Evolutionary conservation across 2,329 filamentous ascomycete species (phyloP), one percentile per base, ranked within the genome.

Genomic region (Pseudohalonectria lignicola): DNA sequence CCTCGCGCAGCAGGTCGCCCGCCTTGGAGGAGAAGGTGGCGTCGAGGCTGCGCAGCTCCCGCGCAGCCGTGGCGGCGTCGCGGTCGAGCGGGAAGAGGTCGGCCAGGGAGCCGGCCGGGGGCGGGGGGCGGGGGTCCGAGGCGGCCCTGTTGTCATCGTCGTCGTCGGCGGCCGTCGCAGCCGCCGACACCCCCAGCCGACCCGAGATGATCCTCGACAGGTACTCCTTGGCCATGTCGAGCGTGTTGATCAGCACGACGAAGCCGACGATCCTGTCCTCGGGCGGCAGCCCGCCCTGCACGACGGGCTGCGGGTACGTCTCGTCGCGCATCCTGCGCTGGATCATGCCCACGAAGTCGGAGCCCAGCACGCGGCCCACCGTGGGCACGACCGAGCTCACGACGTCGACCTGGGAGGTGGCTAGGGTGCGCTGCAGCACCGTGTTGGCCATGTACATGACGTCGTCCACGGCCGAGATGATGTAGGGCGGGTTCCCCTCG

Each of bases 371-470:
- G 25, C 86, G 76, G 15, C 82, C 76, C 5, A 96, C 68, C 0
- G 79, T 82, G 2, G 87, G 82, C 19, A 95, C 63, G 6, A 94
- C 83, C 40, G 76, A 84, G 31, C 76, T 76, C 17, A 94, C 74
- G 4, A 94, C 79, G 15, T 80, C 71, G 47, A 79, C 71, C 54
- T 95, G 88, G 2, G 84, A 86, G 1, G 93, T 96, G 1, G 85
- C 82, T 17, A 96, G 67, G 0, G 86, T 84, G 46, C 90, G 81
- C 46, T 93, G 82, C 7, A 96, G 69, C 25, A 96, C 83, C 36
- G 90, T 82, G 54, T 93, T 94, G 54, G 94, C 85, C 49, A 98
- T 95, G 61, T 96, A 98, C 90, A 98, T 96, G 53, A 96, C 87
- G 62, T 95, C 92, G 63, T 98, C 92, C 8, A 98, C 88, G 1